phyloP scores from a whole-genome alignment of 257 asterid genomes.

The Leonotis leonurus region DNA sequence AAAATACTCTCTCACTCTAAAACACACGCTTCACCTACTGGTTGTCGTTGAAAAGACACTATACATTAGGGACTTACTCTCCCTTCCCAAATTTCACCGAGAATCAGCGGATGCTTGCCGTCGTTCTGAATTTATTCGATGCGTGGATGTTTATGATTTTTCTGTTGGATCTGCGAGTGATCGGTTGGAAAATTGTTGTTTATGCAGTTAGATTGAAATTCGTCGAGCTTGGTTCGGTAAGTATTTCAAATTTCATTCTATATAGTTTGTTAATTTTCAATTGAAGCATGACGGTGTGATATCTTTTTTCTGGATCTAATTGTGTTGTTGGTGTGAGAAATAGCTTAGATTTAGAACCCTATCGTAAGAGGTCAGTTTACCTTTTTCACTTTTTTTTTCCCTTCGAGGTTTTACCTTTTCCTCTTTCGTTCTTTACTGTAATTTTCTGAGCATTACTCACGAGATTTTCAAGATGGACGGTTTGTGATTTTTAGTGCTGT shows the following conservation, averaged over 20 bases:
- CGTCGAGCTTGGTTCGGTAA: conserved; percentile 29
- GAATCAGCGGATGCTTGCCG: conserved; percentile 20
- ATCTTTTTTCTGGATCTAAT: not conserved
- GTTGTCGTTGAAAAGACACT: conserved; percentile 8
- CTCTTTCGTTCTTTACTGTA: not conserved
- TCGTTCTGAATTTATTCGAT: not conserved
- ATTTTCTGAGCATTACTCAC: not conserved
- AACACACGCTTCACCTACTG: conserved; percentile 22
- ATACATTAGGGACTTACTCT: not conserved
- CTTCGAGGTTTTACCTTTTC: not conserved
- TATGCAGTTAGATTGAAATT: conserved; percentile 15
- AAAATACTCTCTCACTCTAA: not conserved
- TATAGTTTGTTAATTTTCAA: not conserved
- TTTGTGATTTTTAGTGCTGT: not conserved
- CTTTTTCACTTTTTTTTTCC: not conserved
- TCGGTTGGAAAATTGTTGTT: conserved; percentile 16
- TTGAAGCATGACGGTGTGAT: not conserved
- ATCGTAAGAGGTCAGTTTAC: not conserved
- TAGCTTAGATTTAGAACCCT: conserved; percentile 20
- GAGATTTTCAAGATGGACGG: not conserved
- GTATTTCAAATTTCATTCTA: conserved; percentile 12
- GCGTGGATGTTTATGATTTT: not conserved
- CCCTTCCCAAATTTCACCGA: conserved; percentile 6
- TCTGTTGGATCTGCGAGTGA: conserved; percentile 28
- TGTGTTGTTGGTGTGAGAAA: not conserved